phyloP scores from a whole-genome alignment of 2,329 filamentous ascomycete genomes.

The Neofusicoccum ribis region DNA sequence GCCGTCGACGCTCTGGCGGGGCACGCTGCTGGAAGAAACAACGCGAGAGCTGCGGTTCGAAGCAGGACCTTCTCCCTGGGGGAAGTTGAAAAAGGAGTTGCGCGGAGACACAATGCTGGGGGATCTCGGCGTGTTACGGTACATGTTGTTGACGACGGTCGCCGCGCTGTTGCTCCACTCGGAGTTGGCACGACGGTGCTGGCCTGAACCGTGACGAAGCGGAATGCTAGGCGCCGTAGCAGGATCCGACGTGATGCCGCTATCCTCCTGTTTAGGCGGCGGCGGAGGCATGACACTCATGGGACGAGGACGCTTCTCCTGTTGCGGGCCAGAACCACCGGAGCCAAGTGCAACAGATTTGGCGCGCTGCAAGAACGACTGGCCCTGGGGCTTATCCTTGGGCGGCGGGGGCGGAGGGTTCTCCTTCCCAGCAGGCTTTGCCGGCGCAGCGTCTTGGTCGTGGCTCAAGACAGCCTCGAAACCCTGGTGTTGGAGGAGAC shows the following conservation, averaged over 20 bases:
- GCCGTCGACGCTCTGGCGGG: constrained; percentile 43
- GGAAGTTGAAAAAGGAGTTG: constrained; percentile 45
- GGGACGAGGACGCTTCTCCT: constrained; percentile 44
- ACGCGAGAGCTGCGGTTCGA: constrained; percentile 52
- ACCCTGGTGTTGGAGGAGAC: constrained; percentile 88
- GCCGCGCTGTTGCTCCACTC: constrained; percentile 60
- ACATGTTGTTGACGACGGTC: constrained; percentile 85
- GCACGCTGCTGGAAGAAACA: constrained; percentile 45
- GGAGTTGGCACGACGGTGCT: constrained; percentile 46
- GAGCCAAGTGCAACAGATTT: constrained; percentile 57
- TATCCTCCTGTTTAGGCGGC: constrained; percentile 24
- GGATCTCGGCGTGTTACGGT: constrained; percentile 58
- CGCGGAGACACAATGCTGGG: constrained; percentile 38
- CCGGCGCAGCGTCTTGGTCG: constrained; percentile 48
- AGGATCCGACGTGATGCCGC: constrained; percentile 56
- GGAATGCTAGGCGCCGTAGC: constrained; percentile 76
- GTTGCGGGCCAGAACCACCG: constrained; percentile 24
- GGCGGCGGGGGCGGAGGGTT: constrained; percentile 70
- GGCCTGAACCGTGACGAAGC: constrained; percentile 54
- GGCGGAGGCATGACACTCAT: constrained; percentile 37
- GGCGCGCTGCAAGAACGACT: constrained; percentile 59
- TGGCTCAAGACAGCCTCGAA: constrained; percentile 92
- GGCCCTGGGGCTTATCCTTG: constrained; percentile 53
- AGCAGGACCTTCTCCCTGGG: constrained; percentile 46
- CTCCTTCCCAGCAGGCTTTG: constrained; percentile 61